Conservation (phyloP, 352 stramenopile genomes). For the Phytophthora hybrid region DNA sequence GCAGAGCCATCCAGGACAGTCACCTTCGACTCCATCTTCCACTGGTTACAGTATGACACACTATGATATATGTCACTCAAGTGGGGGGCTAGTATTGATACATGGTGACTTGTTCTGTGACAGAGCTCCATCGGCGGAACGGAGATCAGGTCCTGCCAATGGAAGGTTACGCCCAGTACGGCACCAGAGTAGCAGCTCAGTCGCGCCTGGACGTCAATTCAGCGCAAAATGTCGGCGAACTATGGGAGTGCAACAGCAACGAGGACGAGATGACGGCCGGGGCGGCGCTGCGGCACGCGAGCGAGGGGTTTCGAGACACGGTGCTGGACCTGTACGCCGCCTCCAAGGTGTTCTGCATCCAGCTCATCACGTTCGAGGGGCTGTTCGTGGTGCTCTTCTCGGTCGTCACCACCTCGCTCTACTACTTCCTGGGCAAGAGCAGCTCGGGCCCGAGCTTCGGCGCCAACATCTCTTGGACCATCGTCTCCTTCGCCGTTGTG, state of each 20-base stretch:
- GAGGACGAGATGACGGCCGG: slow-evolving; percentile 23
- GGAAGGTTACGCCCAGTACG: slow-evolving; percentile 29
- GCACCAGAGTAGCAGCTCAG: slow-evolving; percentile 7
- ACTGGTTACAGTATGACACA: background rate
- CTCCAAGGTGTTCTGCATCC: slow-evolving; percentile 76
- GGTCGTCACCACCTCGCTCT: slow-evolving; percentile 65
- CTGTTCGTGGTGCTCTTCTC: slow-evolving; percentile 76
- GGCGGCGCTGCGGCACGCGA: slow-evolving; percentile 38
- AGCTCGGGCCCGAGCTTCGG: slow-evolving; percentile 56
- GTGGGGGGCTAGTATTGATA: background rate
- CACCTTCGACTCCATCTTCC: background rate
- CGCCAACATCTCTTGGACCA: slow-evolving; percentile 88
- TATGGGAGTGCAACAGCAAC: background rate
- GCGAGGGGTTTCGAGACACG: slow-evolving; percentile 64
- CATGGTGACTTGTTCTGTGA: background rate
- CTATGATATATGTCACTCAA: slow-evolving; percentile 1
- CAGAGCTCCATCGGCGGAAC: slow-evolving; percentile 7
- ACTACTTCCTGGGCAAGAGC: slow-evolving; percentile 69
- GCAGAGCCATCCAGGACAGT: slow-evolving; percentile 19
- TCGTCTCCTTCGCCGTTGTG: slow-evolving; percentile 83
- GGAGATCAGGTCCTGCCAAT: slow-evolving; percentile 3
- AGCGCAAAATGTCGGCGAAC: slow-evolving; percentile 1
- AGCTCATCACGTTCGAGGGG: slow-evolving; percentile 83
- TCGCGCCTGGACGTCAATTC: background rate
- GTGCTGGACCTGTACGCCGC: slow-evolving; percentile 83